These are phyloP conservation scores for Ambrosiella cleistominuta DNA, from an alignment of 2,329 filamentous ascomycete species.

Conservation along the genomic window DNA sequence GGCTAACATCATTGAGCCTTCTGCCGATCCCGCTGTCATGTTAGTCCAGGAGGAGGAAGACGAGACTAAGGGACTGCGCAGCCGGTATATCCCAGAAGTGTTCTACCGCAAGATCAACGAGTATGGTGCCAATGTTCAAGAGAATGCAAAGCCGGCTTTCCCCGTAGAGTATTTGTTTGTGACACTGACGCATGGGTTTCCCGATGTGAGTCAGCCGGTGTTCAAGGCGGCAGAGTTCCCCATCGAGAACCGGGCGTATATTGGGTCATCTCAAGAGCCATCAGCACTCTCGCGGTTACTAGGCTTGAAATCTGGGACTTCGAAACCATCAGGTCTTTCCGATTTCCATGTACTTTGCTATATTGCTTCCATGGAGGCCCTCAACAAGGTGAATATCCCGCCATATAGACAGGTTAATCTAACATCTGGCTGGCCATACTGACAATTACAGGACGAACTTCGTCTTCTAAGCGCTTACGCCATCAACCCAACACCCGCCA, in stretches of 20 bases:
- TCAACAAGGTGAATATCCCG: constrained; percentile 52
- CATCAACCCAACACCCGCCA: constrained; percentile 59
- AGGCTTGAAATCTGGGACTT: constrained; percentile 29
- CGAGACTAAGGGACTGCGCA: constrained; percentile 24
- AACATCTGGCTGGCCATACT: too few species aligned
- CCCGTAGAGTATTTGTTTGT: constrained; percentile 93
- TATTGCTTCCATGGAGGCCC: constrained; percentile 59
- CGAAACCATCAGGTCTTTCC: constrained; percentile 53
- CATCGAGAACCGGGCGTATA: constrained; percentile 75
- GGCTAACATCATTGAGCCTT: constrained; percentile 87
- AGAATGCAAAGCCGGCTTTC: constrained; percentile 92
- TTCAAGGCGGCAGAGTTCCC: constrained; percentile 65
- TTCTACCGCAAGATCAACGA: constrained; percentile 94
- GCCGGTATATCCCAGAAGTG: constrained; percentile 88
- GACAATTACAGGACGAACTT: constrained; percentile 58
- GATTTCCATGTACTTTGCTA: constrained; percentile 93
- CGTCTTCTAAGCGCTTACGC: constrained; percentile 71
- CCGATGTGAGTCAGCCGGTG: constrained; percentile 55
- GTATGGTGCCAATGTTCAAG: constrained; percentile 87
- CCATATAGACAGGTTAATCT: not conserved
- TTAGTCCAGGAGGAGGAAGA: constrained; percentile 86
- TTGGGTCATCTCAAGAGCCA: constrained; percentile 74
- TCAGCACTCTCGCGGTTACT: constrained; percentile 51
- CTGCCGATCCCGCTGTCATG: constrained; percentile 84
- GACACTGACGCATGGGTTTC: constrained; percentile 92